Evolutionary conservation across 2,329 filamentous ascomycete genomes (phyloP).

Genomic region (Monosporascus sp.): DNA sequence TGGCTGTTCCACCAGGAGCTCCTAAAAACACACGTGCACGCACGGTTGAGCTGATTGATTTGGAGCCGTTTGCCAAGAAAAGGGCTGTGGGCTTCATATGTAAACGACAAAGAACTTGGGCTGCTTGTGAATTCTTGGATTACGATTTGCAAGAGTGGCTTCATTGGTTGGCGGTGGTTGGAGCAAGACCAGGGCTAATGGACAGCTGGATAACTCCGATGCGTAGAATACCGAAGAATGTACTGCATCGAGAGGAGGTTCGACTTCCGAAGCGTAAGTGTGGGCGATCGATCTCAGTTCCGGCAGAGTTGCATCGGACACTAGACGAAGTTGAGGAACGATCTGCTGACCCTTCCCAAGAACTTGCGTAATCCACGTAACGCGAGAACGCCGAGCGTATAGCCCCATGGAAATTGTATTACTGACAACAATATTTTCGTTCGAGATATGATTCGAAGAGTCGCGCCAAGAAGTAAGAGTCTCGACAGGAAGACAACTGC

Average conservation of each 20-base stretch:
- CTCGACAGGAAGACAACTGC: not conserved
- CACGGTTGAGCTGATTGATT: too few species aligned
- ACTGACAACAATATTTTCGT: not conserved
- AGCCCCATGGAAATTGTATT: too few species aligned
- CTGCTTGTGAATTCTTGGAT: not conserved
- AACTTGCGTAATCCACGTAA: not conserved
- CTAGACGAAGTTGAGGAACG: not conserved
- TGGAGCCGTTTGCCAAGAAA: not conserved
- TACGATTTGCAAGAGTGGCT: not conserved
- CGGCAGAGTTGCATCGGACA: not conserved
- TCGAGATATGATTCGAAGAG: not conserved
- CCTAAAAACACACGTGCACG: too few species aligned
- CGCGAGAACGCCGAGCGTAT: not conserved
- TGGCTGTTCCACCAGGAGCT: too few species aligned
- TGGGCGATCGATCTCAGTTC: not conserved
- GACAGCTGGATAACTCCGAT: too few species aligned
- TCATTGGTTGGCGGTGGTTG: not conserved
- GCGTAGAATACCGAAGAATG: not conserved
- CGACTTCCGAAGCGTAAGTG: not conserved
- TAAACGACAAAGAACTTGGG: not conserved
- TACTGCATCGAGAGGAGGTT: not conserved
- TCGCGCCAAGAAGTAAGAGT: not conserved
- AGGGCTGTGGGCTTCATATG: not conserved
- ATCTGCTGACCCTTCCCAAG: not conserved
- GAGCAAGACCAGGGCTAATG: not conserved